Conservation (phyloP, 371 early-diverging fungal genomes). For the Apophysomyces variabilis region DNA sequence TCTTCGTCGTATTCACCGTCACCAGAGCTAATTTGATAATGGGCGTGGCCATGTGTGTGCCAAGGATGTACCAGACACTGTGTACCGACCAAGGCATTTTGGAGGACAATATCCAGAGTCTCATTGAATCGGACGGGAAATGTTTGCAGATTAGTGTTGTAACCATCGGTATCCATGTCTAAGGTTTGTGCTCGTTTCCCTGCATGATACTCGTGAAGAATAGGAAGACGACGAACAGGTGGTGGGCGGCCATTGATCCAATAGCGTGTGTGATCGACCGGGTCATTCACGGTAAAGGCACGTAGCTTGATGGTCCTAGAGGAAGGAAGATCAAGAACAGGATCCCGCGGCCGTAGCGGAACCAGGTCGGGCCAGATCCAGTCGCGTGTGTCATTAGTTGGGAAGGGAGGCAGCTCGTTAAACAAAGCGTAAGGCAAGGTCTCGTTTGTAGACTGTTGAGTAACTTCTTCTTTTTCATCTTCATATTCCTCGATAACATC, state of each 20-base stretch:
- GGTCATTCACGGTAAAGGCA: conserved; percentile 11
- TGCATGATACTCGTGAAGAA: conserved; percentile 6
- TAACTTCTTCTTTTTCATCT: neutral
- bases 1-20: conserved; percentile 38
- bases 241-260: conserved; percentile 36
- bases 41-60: conserved; percentile 55
- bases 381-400: conserved; percentile 18
- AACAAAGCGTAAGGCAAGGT: no score
- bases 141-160: conserved; percentile 21
- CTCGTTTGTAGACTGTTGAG: no score
- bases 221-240: neutral
- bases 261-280: conserved; percentile 35
- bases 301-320: conserved; percentile 33
- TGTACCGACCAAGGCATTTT: conserved; percentile 24
- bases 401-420: conserved; percentile 17
- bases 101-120: conserved; percentile 45
- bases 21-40: conserved; percentile 45
- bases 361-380: conserved; percentile 27
- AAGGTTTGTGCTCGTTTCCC: neutral
- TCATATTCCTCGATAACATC: conserved; percentile 1
- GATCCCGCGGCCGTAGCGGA: conserved; percentile 19
- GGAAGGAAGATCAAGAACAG: conserved; percentile 23
- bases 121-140: conserved; percentile 34
- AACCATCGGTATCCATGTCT: conserved; percentile 17
- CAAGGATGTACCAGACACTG: conserved; percentile 45